phyloP scores from a whole-genome alignment of 192 early-diverging fungal species.

The Coemansia reversa region DNA sequence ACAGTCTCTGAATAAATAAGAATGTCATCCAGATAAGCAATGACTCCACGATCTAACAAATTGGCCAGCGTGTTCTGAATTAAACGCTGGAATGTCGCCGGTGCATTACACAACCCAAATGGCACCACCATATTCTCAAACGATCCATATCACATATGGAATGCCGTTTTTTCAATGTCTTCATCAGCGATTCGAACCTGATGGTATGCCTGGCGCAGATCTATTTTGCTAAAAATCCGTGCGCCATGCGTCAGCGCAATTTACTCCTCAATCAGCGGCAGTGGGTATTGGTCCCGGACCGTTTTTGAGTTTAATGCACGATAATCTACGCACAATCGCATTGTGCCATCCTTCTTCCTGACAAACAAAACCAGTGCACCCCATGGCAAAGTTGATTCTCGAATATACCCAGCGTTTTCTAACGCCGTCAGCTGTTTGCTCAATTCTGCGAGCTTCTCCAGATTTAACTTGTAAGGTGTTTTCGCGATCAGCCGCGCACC shows the following conservation, averaged over 20 bases:
- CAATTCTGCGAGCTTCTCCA: slow-evolving; percentile 33
- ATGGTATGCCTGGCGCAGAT: slow-evolving; percentile 49
- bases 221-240: slow-evolving; percentile 45
- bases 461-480: slow-evolving; percentile 23
- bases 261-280: slow-evolving; percentile 55
- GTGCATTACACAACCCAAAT: slow-evolving; percentile 17
- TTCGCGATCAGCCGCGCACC: not conserved
- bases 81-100: slow-evolving; percentile 54
- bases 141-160: slow-evolving; percentile 31
- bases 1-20: not conserved
- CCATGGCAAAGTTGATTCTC: slow-evolving; percentile 37
- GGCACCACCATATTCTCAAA: slow-evolving; percentile 63
- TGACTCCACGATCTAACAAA: too few species aligned
- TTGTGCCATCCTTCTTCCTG: slow-evolving; percentile 46
- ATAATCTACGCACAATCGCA: slow-evolving; percentile 53
- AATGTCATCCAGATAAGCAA: too few species aligned
- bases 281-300: slow-evolving; percentile 49
- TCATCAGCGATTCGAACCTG: slow-evolving; percentile 34
- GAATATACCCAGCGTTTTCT: slow-evolving; percentile 30
- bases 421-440: slow-evolving; percentile 25
- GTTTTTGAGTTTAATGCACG: slow-evolving; percentile 57
- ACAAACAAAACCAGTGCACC: slow-evolving; percentile 46
- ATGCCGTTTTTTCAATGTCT: slow-evolving; percentile 53
- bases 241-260: slow-evolving; percentile 31
- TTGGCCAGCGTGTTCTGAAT: too few species aligned